Conservation (phyloP, 345 rosid genomes). For the Aethionema arabicum region DNA sequence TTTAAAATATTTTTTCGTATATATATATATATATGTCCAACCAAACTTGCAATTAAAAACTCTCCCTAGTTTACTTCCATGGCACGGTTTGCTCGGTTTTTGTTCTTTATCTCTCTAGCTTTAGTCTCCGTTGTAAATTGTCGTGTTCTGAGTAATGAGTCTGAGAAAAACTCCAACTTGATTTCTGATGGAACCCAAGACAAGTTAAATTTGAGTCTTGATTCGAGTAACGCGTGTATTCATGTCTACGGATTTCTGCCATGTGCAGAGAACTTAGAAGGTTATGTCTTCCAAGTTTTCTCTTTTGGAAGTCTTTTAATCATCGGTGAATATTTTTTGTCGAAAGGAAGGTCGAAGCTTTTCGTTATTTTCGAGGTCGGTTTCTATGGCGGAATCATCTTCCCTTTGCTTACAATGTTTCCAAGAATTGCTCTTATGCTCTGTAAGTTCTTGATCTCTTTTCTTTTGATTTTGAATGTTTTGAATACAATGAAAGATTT, state of each 20-base stretch:
- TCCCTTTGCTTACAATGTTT: constrained; percentile 36
- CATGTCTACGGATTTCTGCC: constrained; percentile 36
- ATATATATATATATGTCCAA: not conserved
- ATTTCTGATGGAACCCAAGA: not conserved
- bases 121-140: constrained; percentile 17
- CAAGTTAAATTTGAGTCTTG: constrained; percentile 5
- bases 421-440: constrained; percentile 30
- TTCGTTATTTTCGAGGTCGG: constrained; percentile 36
- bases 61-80: constrained; percentile 22
- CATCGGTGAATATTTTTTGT: constrained; percentile 32
- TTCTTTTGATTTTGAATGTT: not conserved
- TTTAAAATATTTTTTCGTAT: not conserved
- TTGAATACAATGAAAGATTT: not conserved
- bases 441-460: constrained; percentile 19
- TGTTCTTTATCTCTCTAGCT: constrained; percentile 22
- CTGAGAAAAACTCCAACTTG: constrained; percentile 16
- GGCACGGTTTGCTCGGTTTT: constrained; percentile 34
- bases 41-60: not conserved
- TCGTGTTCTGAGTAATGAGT: constrained; percentile 25
- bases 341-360: constrained; percentile 36
- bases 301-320: constrained; percentile 30
- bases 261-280: constrained; percentile 34
- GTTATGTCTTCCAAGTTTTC: constrained; percentile 37
- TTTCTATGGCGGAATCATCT: constrained; percentile 34
- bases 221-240: constrained; percentile 21